Evolutionary conservation across 192 early-diverging fungal genomes (phyloP).

Genomic region (Coemansia sp.): DNA sequence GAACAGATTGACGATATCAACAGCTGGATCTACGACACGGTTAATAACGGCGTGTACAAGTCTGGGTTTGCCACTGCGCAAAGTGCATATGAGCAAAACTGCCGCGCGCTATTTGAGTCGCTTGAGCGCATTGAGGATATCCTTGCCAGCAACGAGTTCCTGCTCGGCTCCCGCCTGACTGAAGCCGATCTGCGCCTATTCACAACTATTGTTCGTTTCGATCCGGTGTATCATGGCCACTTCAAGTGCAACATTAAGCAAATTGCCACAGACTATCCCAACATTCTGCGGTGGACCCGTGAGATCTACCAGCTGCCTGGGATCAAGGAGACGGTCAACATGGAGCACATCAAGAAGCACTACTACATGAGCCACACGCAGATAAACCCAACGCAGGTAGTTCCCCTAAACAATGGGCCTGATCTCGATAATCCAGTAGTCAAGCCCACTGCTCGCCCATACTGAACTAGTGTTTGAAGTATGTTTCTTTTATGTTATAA

Average conservation of each 20-base stretch:
- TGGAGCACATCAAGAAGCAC: conserved; percentile 95
- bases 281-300: conserved; percentile 80
- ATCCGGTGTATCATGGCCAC: conserved; percentile 90
- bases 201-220: conserved; percentile 94
- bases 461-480: conserved; percentile 9
- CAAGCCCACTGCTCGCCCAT: conserved; percentile 36
- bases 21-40: conserved; percentile 87
- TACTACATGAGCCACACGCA: conserved; percentile 88
- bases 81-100: conserved; percentile 78
- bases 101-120: conserved; percentile 68
- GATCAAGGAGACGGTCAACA: conserved; percentile 82
- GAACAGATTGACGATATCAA: conserved; percentile 83
- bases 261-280: conserved; percentile 85
- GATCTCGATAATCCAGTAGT: conserved; percentile 37
- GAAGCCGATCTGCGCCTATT: conserved; percentile 94
- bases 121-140: conserved; percentile 84
- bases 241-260: conserved; percentile 93
- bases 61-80: conserved; percentile 89
- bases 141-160: conserved; percentile 67
- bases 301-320: conserved; percentile 80
- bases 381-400: conserved; percentile 88
- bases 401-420: conserved; percentile 74
- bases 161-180: conserved; percentile 80
- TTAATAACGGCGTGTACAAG: conserved; percentile 98
- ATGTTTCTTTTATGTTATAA: too few relatives aligned